phyloP scores from a whole-genome alignment of 2,329 filamentous ascomycete species.

The Aureobasidium uvarum region DNA sequence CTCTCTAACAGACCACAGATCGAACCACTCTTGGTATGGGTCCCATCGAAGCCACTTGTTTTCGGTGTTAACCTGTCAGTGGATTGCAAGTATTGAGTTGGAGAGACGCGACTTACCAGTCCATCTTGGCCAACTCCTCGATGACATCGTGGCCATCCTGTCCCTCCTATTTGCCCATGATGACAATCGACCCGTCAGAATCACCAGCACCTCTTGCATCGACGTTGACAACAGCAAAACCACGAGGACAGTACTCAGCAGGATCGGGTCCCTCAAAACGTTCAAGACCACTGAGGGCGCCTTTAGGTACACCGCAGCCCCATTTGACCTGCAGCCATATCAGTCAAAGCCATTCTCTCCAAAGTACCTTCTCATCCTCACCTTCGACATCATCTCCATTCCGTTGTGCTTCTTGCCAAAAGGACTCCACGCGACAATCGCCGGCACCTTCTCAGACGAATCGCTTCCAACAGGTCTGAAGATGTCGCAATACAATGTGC shows the following conservation, averaged over 20 bases:
- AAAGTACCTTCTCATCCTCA: no score
- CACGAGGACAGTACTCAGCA: conserved; percentile 35
- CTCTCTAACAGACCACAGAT: conserved; percentile 40
- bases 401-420: conserved; percentile 48
- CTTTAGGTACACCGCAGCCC: not conserved
- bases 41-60: conserved; percentile 47
- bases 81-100: no score
- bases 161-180: conserved; percentile 46
- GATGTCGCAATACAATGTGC: conserved; percentile 46
- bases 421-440: conserved; percentile 46
- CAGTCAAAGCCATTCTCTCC: no score
- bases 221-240: conserved; percentile 38
- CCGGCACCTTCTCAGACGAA: conserved; percentile 37
- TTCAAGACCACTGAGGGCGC: conserved; percentile 34
- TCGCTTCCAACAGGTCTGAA: conserved; percentile 42
- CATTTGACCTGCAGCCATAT: not conserved
- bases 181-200: conserved; percentile 38
- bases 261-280: conserved; percentile 49
- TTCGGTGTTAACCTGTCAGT: conserved; percentile 26
- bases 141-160: conserved; percentile 50
- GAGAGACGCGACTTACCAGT: conserved; percentile 36
- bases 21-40: conserved; percentile 47
- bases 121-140: conserved; percentile 44
- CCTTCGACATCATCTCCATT: no score
- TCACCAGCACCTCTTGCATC: conserved; percentile 36